phyloP scores from a whole-genome alignment of 1,284 basidiomycete species.

The Austroboletus olivaceoglutinosus region DNA sequence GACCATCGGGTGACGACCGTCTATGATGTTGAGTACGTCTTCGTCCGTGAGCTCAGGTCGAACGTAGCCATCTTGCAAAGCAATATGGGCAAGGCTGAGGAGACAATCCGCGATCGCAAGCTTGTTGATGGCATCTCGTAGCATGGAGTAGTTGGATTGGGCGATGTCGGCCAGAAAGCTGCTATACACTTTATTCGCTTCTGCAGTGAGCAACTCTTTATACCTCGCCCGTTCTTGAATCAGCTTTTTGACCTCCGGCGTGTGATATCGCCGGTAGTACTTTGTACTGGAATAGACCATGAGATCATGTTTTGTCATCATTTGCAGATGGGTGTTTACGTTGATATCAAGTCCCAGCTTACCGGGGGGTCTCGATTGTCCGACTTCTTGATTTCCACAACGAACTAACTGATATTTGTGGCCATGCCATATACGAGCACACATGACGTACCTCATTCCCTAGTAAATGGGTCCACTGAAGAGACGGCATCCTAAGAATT shows the following conservation, averaged over 20 bases:
- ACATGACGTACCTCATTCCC: slow-evolving; percentile 63
- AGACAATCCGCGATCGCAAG: slow-evolving; percentile 82
- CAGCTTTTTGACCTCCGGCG: slow-evolving; percentile 68
- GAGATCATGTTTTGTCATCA: slow-evolving; percentile 5
- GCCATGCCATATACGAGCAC: not conserved
- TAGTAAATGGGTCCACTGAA: slow-evolving; percentile 70
- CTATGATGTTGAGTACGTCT: slow-evolving; percentile 62
- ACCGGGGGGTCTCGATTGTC: slow-evolving; percentile 76
- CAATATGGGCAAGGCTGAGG: slow-evolving; percentile 66
- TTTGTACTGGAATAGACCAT: slow-evolving; percentile 60
- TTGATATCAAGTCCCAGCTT: slow-evolving; percentile 78
- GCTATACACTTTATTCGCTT: slow-evolving; percentile 64
- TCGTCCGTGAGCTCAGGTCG: slow-evolving; percentile 63
- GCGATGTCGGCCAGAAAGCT: slow-evolving; percentile 72
- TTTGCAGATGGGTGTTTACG: slow-evolving; percentile 40
- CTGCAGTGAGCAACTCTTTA: slow-evolving; percentile 71
- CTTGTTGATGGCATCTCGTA: slow-evolving; percentile 75
- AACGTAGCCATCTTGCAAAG: slow-evolving; percentile 73
- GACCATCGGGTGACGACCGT: slow-evolving; percentile 80
- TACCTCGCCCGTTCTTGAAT: slow-evolving; percentile 75
- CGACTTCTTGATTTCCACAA: slow-evolving; percentile 74
- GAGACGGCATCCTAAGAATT: slow-evolving; percentile 66
- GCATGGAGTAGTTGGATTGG: slow-evolving; percentile 60
- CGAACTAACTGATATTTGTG: slow-evolving; percentile 46
- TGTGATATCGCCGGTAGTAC: slow-evolving; percentile 74